Conservation (phyloP, 805 yeast species). For the Wickerhamiella musiphila region DNA sequence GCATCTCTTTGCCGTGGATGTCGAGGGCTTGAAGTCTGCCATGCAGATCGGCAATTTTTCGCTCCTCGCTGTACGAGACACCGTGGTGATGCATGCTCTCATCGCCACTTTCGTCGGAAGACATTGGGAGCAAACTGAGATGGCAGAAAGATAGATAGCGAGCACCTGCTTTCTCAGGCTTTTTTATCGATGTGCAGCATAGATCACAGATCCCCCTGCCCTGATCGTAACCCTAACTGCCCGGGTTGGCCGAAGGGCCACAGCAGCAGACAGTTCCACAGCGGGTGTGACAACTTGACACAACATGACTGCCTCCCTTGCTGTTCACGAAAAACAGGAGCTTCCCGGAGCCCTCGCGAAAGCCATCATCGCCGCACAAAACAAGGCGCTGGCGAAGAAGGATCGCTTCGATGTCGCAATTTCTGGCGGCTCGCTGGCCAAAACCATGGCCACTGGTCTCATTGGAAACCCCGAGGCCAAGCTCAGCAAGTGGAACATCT, state of each 20-base stretch:
- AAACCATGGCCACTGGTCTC: conserved; percentile 46
- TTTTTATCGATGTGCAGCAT: too few species aligned
- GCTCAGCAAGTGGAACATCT: conserved; percentile 34
- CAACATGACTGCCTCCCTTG: conserved; percentile 8
- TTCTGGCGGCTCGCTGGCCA: conserved; percentile 82
- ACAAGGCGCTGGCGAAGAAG: conserved; percentile 32
- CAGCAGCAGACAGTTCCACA: too few species aligned
- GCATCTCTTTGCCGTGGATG: conserved; percentile 2
- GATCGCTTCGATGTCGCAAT: conserved; percentile 55
- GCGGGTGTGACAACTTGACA: neutral
- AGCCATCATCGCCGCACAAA: conserved; percentile 43
- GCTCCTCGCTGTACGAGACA: conserved; percentile 14
- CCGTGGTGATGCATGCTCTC: conserved; percentile 6
- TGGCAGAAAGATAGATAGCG: too few species aligned
- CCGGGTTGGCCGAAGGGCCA: too few species aligned
- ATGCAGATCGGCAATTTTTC: conserved; percentile 8
- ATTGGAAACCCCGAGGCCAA: conserved; percentile 31
- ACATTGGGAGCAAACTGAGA: too few species aligned
- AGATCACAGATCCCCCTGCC: too few species aligned
- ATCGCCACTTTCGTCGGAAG: conserved; percentile 6
- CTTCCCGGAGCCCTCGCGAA: conserved; percentile 54
- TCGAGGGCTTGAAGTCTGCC: conserved; percentile 16
- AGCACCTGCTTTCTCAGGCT: too few species aligned
- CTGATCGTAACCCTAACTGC: too few species aligned
- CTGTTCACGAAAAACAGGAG: conserved; percentile 30